A percentile compares a stretch with the other conserved stretches of the same genome.
These are phyloP conservation scores for Chlamydomonas eustigma DNA, from an alignment of 139 green algal genomes.

Conservation along the genomic window DNA sequence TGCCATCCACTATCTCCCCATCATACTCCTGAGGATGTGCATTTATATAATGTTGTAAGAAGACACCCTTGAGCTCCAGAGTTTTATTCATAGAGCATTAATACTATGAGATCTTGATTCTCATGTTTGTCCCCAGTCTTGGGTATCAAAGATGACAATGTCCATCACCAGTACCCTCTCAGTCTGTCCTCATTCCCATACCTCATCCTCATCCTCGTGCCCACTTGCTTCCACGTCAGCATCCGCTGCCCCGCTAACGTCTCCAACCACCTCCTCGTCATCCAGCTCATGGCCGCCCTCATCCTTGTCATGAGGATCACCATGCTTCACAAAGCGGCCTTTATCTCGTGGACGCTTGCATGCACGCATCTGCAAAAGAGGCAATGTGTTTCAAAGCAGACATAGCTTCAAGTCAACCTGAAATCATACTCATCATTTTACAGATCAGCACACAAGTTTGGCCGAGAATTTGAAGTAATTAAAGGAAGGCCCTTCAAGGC, in stretches of 20 bases:
- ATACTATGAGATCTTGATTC: no score
- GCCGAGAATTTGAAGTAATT: background rate
- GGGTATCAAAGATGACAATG: no score
- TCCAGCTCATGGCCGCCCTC: slow-evolving; percentile 16
- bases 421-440: background rate
- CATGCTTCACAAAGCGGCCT: slow-evolving; percentile 69
- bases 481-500: no score
- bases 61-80: no score
- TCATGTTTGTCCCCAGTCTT: no score
- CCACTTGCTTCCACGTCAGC: slow-evolving; percentile 11
- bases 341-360: slow-evolving; percentile 66
- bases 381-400: background rate
- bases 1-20: no score
- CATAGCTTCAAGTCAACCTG: background rate
- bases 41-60: no score
- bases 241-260: background rate
- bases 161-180: no score
- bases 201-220: background rate
- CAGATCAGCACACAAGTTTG: background rate
- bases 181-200: no score
- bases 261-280: slow-evolving; percentile 18
- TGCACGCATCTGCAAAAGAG: slow-evolving; percentile 30
- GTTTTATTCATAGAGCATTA: no score
- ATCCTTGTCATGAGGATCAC: slow-evolving; percentile 19
- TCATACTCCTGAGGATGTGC: no score